phyloP scores from a whole-genome alignment of 2,329 filamentous ascomycete genomes.

The Talaromyces marneffei region DNA sequence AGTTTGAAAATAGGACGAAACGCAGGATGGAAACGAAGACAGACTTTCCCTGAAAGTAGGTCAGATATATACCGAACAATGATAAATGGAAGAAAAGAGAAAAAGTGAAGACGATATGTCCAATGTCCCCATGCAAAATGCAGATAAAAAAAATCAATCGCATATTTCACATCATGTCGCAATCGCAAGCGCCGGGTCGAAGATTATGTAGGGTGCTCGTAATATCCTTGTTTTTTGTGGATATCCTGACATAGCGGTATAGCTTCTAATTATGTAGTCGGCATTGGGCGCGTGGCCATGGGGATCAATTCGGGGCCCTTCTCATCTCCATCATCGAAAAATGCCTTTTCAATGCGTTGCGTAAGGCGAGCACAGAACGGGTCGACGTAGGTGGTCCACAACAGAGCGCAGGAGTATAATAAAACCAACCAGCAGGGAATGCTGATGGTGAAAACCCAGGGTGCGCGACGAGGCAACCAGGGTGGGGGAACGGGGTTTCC shows the following conservation, averaged over 20 bases:
- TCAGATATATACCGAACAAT: background rate
- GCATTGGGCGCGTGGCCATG: constrained; percentile 20
- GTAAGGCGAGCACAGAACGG: constrained; percentile 46
- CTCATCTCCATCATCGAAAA: constrained; percentile 41
- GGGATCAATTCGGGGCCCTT: constrained; percentile 27
- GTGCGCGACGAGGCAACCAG: constrained; percentile 39
- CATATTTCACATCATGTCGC: background rate
- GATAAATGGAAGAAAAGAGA: background rate
- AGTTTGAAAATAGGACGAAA: background rate
- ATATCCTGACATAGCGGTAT: no score
- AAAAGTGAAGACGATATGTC: background rate
- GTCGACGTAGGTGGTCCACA: constrained; percentile 51
- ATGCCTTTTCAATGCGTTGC: constrained; percentile 43
- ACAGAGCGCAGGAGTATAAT: constrained; percentile 44
- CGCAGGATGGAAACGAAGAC: background rate
- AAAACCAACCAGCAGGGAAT: constrained; percentile 44
- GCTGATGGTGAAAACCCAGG: constrained; percentile 38
- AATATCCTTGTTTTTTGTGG: no score
- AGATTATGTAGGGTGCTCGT: background rate
- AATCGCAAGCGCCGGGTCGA: background rate
- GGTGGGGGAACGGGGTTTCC: constrained; percentile 35
- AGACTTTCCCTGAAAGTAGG: background rate
- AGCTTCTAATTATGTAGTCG: background rate
- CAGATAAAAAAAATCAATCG: background rate
- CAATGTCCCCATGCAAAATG: background rate